Conservation (phyloP, 2,329 filamentous ascomycete species). For the Fusarium napiforme region DNA sequence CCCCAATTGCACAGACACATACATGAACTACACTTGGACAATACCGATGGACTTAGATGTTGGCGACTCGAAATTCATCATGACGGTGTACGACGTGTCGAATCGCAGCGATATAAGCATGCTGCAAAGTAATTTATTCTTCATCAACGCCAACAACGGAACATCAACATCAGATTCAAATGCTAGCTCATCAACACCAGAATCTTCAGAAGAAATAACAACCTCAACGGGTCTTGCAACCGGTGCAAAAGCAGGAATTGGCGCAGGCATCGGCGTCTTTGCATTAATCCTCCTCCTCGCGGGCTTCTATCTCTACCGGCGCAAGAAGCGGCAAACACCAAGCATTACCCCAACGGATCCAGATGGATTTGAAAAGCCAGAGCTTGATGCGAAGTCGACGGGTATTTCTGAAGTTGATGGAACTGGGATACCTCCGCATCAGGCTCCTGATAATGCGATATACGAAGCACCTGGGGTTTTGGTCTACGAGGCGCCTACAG, state of each 20-base stretch:
- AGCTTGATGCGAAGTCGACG: background rate
- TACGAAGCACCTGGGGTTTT: background rate
- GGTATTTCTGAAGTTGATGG: background rate
- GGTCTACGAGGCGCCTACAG: background rate
- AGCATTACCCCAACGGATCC: too few species aligned
- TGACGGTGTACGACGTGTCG: background rate
- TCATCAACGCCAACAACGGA: background rate
- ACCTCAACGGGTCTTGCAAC: background rate
- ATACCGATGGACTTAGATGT: background rate
- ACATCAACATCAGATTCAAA: background rate
- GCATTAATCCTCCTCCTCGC: background rate
- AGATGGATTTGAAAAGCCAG: background rate
- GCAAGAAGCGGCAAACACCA: background rate
- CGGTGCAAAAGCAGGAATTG: background rate
- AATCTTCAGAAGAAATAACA: background rate
- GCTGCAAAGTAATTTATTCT: background rate
- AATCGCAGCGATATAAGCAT: background rate
- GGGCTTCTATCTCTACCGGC: background rate
- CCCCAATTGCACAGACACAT: background rate
- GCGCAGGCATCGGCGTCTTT: background rate
- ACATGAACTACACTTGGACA: background rate
- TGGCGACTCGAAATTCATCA: background rate
- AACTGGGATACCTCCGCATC: background rate
- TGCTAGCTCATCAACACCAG: background rate
- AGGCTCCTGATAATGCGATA: background rate